Base-by-base conservation (phyloP, 164 flowering plant genomes). In the Berberis vulgaris region DNA sequence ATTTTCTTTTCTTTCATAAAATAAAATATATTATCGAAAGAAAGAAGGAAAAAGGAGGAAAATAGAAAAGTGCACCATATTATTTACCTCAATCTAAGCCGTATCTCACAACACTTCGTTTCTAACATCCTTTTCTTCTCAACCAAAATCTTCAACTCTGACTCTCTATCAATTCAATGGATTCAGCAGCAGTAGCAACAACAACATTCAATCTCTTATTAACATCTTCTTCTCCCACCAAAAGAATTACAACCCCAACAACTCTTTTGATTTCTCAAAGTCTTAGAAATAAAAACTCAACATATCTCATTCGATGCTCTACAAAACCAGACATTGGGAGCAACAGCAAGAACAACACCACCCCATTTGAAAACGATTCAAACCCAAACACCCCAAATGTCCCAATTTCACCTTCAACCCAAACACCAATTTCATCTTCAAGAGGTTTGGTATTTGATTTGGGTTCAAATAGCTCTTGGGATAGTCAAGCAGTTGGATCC, bases 361-460 rank as follows among this genome's bases (percentile, higher is more conserved):
- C 67, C 49, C 65, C 80, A 9, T 45, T 50, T 42, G 69, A 60
- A 4, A 46, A 63, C 6, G 44, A 42, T 60, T 58, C 76, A 7
- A 49, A 57, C 46, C 57, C 83, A 9, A 63, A 54, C 10, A 13
- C 59, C 49, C 64, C 67, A 46, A 53, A 65, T 26, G 47, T 59
- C 49, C 50, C 71, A 39, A 42, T 12, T 41, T 62, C 77, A 54
- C 38, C 58, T 58, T 60, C 77, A 49, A 63, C 73, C 43, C 8
- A 73, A 49, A 49, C 71, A 45, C 59, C 77, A 6, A 68, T 80
- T 54, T 65, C 76, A 0, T 64, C 53, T 63, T 75, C 82, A 2
- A 76, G 73, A 45, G 96, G 96, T 4, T 73, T 86, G 77, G 86
- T 91, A 46, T 76, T 91, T 62, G 90, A 82, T 71, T 65, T 82